phyloP scores from a whole-genome alignment of 129 eudicot genomes.

The Saposhnikovia divaricata region DNA sequence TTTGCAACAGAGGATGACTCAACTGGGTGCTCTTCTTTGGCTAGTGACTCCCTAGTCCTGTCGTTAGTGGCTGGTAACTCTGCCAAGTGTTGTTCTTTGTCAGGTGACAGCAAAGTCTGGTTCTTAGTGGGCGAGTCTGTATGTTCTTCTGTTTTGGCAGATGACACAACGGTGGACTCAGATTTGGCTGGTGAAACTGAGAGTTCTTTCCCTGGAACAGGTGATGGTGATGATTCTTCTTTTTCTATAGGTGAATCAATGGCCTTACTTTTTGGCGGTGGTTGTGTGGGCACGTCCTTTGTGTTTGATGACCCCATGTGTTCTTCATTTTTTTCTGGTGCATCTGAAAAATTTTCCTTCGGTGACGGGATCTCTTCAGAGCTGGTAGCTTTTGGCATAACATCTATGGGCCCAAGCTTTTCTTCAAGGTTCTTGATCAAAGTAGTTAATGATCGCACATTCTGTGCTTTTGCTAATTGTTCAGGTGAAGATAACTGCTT shows the following conservation, averaged over 20 bases:
- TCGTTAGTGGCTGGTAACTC: background rate
- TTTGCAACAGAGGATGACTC: background rate
- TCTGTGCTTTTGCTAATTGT: constrained; percentile 55
- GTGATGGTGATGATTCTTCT: background rate
- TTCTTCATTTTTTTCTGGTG: constrained; percentile 24
- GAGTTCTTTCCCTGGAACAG: background rate
- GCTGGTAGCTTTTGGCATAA: constrained; percentile 14
- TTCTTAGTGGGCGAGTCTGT: constrained; percentile 2
- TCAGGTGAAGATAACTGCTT: constrained; percentile 48
- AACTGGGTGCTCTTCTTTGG: background rate
- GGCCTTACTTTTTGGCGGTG: constrained; percentile 12
- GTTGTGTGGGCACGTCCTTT: constrained; percentile 14
- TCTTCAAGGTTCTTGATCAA: constrained; percentile 57
- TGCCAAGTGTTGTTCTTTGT: background rate
- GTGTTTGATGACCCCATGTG: constrained; percentile 8
- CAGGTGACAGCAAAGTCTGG: background rate
- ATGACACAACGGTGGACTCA: background rate
- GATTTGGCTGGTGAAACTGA: constrained; percentile 14
- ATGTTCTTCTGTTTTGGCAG: background rate
- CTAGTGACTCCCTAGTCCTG: background rate
- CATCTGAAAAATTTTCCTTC: constrained; percentile 13
- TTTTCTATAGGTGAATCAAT: constrained; percentile 12
- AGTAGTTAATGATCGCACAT: constrained; percentile 52
- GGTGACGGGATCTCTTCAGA: constrained; percentile 9
- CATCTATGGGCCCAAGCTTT: constrained; percentile 56